Conservation (phyloP, 345 rosid species). For the Euclidium syriacum region DNA sequence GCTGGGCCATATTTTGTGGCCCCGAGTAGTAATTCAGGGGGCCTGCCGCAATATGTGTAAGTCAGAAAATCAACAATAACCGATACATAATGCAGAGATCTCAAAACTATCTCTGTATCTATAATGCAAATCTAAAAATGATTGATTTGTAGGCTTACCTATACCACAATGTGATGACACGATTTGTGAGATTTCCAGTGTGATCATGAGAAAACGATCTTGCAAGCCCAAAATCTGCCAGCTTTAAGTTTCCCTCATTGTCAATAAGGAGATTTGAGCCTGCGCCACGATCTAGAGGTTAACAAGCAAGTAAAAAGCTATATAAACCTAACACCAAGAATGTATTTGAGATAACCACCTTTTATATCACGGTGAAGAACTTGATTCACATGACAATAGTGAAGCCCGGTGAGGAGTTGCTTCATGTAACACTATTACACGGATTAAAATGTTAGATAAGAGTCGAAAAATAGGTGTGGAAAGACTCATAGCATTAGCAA, state of each 20-base stretch:
- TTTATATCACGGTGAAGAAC: constrained; percentile 95
- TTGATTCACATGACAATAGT: constrained; percentile 85
- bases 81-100: not conserved
- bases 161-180: constrained; percentile 94
- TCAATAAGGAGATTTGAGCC: constrained; percentile 96
- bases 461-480: not conserved
- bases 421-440: constrained; percentile 74
- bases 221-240: constrained; percentile 96
- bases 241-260: constrained; percentile 88
- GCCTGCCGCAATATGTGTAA: constrained; percentile 39
- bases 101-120: not conserved
- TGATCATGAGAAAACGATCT: constrained; percentile 75
- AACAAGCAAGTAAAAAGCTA: constrained; percentile 6
- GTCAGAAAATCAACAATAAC: constrained; percentile 6
- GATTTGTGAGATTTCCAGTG: constrained; percentile 74
- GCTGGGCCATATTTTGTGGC: constrained; percentile 94
- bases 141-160: constrained; percentile 42
- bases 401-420: constrained; percentile 87
- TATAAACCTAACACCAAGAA: not conserved
- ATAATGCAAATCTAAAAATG: not conserved
- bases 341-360: constrained; percentile 37
- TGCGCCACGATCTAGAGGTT: constrained; percentile 26
- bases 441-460: not conserved
- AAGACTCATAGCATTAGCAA: not conserved
- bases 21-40: constrained; percentile 95